Base-by-base conservation (phyloP, 2,329 filamentous ascomycete genomes). In the Penicillium paneum region DNA sequence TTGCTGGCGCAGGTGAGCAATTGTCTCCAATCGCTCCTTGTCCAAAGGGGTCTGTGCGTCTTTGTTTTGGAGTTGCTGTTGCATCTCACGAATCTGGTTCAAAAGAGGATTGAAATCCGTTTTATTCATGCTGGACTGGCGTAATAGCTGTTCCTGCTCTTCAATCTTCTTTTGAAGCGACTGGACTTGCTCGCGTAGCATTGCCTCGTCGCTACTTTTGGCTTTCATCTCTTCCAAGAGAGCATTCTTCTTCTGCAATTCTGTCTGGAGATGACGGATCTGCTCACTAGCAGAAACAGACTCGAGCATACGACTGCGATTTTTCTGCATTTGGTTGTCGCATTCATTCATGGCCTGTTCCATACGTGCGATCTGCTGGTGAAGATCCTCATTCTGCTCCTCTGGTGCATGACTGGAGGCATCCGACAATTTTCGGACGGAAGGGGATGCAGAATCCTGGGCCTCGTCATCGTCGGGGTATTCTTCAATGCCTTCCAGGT, bases 401-500 rank as follows among this genome's bases (percentile, higher is more conserved):
- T 63, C 52, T 13, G 55, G 52, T 24, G 54, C 55, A 19, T 60
- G 55, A 34, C 54, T 60, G 21, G 58, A 55, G 12, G 57, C 61
- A 36, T 50, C 53, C 32, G 62, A 66, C 39, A 56, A 52, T 46
- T 59, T 68, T 2, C 61, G 62, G 19, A 64, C 57, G 3, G 69
- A 66, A 7, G 68, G 71, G 1, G 72, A 70, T 10, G 52, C 51
- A 6, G 57, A 57, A 35, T 55, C 49, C 15, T 62, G 59, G 2
- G 56, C 44, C 15, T 65, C 59, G 11, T 58, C 49, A 42, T 70
- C 66, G 17, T 64, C 59, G 1, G 70, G 64, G 28, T 67, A 63
- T 50, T 75, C 72, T 47, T 73, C 70, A 19, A 74, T 73, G 28
- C 68, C 66, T 48, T 74, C 71, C 8, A 75, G 54, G 19, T 71